Percentiles rank a stretch among this genome's conserved stretches.
phyloP scores from a whole-genome alignment of 2,329 filamentous ascomycete genomes.

The Cryphonectria japonica region DNA sequence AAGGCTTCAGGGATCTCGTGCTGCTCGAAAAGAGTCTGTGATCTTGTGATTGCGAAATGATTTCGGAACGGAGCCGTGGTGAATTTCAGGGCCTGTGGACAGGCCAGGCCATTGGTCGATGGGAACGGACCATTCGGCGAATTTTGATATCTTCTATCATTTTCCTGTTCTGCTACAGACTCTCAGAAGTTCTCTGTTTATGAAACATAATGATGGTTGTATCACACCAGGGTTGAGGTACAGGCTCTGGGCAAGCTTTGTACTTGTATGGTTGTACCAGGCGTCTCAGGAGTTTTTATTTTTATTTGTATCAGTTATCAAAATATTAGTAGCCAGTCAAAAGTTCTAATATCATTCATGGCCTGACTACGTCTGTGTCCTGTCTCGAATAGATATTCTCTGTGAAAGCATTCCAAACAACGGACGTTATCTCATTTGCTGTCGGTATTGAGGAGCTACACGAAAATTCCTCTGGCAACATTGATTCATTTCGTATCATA shows the following conservation, averaged over 20 bases:
- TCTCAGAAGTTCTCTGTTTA: too few species aligned
- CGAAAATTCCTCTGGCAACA: neutral
- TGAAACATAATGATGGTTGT: neutral
- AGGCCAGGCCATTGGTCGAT: neutral
- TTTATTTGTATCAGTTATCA: too few species aligned
- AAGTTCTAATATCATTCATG: neutral
- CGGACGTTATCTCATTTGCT: neutral
- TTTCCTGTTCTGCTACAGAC: neutral
- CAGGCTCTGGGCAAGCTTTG: neutral
- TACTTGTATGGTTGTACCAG: neutral
- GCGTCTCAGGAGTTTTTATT: neutral
- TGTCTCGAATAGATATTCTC: neutral
- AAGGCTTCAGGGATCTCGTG: conserved; percentile 58
- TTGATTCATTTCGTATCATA: neutral
- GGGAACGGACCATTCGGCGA: neutral
- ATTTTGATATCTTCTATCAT: neutral
- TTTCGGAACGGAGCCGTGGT: neutral
- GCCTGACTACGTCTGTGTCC: too few species aligned
- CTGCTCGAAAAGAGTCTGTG: conserved; percentile 55
- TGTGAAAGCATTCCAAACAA: neutral
- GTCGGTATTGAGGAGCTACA: neutral
- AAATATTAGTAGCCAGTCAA: conserved; percentile 1
- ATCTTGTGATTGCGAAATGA: conserved; percentile 15
- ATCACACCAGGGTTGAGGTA: neutral
- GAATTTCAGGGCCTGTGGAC: neutral